phyloP scores from a whole-genome alignment of 2,329 filamentous ascomycete species.

The Coleophoma cylindrospora region DNA sequence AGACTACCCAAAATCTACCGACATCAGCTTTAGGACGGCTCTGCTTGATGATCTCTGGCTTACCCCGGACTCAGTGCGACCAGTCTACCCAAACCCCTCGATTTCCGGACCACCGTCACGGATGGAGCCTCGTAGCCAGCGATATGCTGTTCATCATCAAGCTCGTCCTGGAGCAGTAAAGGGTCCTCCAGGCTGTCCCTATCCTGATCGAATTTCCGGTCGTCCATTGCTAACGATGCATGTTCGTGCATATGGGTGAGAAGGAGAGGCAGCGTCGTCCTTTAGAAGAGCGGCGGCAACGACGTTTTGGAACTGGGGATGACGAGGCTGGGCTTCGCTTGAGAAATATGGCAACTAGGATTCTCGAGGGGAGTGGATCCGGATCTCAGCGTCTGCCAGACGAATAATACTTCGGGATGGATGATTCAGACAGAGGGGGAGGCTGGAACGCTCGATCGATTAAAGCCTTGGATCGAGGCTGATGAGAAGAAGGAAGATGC shows the following conservation, averaged over 20 bases:
- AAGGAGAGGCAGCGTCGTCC: no score
- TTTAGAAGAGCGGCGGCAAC: no score
- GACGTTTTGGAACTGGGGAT: no score
- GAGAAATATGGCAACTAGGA: no score
- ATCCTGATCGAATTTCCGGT: neutral
- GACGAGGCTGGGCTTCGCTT: no score
- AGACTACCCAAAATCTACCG: conserved; percentile 11
- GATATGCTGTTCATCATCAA: neutral
- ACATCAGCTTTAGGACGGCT: neutral
- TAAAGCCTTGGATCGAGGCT: no score
- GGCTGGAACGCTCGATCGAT: no score
- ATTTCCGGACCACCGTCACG: neutral
- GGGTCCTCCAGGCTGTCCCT: neutral
- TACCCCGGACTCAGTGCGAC: neutral
- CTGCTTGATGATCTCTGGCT: neutral
- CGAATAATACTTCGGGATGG: no score
- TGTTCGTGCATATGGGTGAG: neutral
- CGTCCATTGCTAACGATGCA: neutral
- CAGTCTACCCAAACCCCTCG: neutral
- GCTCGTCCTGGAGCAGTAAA: neutral
- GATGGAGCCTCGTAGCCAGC: neutral
- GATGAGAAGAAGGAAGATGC: no score
- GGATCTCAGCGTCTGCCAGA: no score
- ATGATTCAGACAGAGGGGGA: no score
- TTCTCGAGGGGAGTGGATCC: no score